Conservation (phyloP, 208 protist species). For the Naegleria lovaniensis region DNA sequence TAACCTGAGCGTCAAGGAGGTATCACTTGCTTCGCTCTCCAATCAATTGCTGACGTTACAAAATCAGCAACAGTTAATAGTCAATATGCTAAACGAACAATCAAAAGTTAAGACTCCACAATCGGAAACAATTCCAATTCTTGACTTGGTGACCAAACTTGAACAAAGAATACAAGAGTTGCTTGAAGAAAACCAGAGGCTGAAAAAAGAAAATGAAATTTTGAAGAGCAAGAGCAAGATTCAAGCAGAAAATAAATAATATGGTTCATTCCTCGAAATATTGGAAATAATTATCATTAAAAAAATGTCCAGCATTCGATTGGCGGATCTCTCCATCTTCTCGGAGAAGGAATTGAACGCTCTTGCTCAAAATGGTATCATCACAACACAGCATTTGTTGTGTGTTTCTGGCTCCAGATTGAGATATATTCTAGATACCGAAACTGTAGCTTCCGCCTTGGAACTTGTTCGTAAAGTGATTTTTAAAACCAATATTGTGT, state of each 20-base stretch:
- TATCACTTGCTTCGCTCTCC: background rate
- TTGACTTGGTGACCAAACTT: background rate
- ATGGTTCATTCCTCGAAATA: no score
- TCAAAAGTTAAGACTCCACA: background rate
- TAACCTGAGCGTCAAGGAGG: background rate
- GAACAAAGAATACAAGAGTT: background rate
- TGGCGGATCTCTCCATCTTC: background rate
- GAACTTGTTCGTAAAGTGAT: background rate
- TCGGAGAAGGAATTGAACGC: background rate
- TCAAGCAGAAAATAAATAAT: no score
- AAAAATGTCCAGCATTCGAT: background rate
- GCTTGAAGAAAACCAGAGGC: background rate
- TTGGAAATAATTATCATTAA: background rate
- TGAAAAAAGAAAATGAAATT: background rate
- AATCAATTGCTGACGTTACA: background rate
- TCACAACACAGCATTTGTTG: background rate
- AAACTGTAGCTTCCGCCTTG: background rate
- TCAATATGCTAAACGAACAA: background rate
- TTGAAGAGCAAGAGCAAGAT: no score
- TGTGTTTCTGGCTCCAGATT: background rate
- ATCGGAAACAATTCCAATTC: background rate
- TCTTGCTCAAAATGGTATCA: background rate
- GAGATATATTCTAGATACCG: background rate
- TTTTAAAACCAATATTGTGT: background rate
- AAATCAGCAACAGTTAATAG: background rate